Evolutionary conservation across 257 asterid species (phyloP).

Genomic region (Penstemon barbatus): DNA sequence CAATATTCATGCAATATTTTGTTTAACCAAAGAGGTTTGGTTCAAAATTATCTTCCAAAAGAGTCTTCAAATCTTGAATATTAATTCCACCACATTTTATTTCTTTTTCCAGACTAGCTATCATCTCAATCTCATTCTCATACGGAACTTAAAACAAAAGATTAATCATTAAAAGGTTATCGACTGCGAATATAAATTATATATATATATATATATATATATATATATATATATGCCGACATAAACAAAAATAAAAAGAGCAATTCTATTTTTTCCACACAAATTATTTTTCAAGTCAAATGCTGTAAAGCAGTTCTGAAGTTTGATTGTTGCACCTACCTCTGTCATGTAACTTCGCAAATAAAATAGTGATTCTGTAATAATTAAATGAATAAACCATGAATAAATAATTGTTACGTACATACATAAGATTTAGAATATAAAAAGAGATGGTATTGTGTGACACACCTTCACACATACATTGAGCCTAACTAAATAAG

Average conservation of each 20-base stretch:
- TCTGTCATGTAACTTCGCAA: neutral
- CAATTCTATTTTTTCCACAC: neutral
- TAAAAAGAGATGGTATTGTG: neutral
- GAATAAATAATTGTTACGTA: neutral
- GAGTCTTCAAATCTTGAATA: too few species aligned
- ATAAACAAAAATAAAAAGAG: neutral
- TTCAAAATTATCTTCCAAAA: too few species aligned
- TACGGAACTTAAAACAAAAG: too few species aligned
- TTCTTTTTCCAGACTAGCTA: too few species aligned
- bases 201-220: neutral
- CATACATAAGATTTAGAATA: neutral
- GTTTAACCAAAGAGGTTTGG: too few species aligned
- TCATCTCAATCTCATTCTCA: too few species aligned
- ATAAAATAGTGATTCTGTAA: neutral
- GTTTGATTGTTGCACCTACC: constrained; percentile 27
- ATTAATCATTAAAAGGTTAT: neutral
- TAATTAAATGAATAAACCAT: neutral
- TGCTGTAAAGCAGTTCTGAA: constrained; percentile 5
- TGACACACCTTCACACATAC: neutral
- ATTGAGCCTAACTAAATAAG: neutral
- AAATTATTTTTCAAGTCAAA: neutral
- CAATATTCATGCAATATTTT: too few species aligned
- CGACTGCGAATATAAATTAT: neutral
- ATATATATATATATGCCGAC: neutral
- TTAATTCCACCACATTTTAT: too few species aligned